phyloP scores from a whole-genome alignment of 2,329 filamentous ascomycete genomes.

The Chrysoporthe puriensis region DNA sequence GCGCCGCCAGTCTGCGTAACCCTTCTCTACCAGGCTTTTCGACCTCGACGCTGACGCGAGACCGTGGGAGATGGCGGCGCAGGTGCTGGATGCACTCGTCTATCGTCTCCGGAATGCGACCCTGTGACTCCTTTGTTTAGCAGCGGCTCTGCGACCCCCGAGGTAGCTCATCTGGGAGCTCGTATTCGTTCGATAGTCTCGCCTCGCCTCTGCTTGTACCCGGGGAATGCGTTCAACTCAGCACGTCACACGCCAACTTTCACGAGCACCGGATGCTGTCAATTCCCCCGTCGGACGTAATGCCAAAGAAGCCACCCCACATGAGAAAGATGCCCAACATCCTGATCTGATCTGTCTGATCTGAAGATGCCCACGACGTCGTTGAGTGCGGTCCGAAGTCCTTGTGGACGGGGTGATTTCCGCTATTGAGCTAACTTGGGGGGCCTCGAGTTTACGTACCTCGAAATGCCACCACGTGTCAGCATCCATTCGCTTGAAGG shows the following conservation, averaged over 20 bases:
- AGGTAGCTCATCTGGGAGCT: conserved; percentile 4
- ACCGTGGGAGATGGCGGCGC: conserved; percentile 47
- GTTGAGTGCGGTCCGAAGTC: neutral
- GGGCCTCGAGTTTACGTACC: conserved; percentile 43
- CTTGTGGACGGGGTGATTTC: neutral
- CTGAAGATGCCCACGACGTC: neutral
- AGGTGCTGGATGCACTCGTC: conserved; percentile 62
- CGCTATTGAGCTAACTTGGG: neutral
- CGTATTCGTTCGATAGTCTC: conserved; percentile 2
- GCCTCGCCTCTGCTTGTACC: neutral
- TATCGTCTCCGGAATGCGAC: conserved; percentile 65
- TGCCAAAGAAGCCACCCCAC: neutral
- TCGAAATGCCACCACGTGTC: conserved; percentile 74
- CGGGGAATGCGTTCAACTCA: neutral
- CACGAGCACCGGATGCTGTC: neutral
- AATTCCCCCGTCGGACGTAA: too few relatives aligned
- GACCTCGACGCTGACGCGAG: conserved; percentile 69
- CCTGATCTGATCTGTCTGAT: neutral
- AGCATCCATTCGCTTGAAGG: conserved; percentile 39
- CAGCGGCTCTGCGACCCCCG: conserved; percentile 3
- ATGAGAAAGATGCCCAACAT: too few relatives aligned
- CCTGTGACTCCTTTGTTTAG: conserved; percentile 45
- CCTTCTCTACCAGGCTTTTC: conserved; percentile 70
- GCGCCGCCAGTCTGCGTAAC: conserved; percentile 60
- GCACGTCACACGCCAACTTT: neutral